Conservation (phyloP, 2,329 filamentous ascomycete genomes). For the Cladophialophora exuberans region DNA sequence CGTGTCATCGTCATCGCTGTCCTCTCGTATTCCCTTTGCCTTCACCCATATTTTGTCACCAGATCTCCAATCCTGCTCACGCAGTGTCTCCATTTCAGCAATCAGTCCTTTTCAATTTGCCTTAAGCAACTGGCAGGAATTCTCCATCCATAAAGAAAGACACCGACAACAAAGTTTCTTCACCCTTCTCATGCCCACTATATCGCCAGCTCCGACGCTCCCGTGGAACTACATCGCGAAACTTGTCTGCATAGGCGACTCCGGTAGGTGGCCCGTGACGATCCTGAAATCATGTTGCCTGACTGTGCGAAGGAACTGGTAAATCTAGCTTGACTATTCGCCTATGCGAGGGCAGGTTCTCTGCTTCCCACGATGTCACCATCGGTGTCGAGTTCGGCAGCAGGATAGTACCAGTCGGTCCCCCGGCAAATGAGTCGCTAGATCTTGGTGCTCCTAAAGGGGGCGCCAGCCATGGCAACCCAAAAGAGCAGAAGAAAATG, state of each 20-base stretch:
- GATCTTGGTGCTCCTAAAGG: constrained; percentile 52
- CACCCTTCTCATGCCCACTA: constrained; percentile 29
- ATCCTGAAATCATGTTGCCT: not conserved
- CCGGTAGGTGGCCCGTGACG: constrained; percentile 60
- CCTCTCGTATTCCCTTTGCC: not conserved
- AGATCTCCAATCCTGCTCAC: not conserved
- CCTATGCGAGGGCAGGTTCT: constrained; percentile 95
- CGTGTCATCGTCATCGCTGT: constrained; percentile 14
- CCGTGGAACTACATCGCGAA: constrained; percentile 99
- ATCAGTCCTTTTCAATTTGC: not conserved
- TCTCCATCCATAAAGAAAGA: not conserved
- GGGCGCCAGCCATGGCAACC: not conserved
- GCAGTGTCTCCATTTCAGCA: constrained; percentile 1
- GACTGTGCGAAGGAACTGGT: constrained; percentile 55
- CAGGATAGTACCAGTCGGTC: constrained; percentile 86
- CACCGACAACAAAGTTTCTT: not conserved
- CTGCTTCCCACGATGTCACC: constrained; percentile 91
- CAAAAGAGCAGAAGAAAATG: constrained; percentile 35
- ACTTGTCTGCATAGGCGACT: constrained; percentile 96
- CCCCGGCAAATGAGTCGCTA: constrained; percentile 68
- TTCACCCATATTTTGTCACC: constrained; percentile 13
- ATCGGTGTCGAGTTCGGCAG: constrained; percentile 97
- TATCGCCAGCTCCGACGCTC: constrained; percentile 42
- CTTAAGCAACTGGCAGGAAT: not conserved
- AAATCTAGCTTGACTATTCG: constrained; percentile 93